Evolutionary conservation across 768 basidiomycete genomes (phyloP), one percentile per base, ranked within the genome.

Genomic region (Rhizopogon sp.): DNA sequence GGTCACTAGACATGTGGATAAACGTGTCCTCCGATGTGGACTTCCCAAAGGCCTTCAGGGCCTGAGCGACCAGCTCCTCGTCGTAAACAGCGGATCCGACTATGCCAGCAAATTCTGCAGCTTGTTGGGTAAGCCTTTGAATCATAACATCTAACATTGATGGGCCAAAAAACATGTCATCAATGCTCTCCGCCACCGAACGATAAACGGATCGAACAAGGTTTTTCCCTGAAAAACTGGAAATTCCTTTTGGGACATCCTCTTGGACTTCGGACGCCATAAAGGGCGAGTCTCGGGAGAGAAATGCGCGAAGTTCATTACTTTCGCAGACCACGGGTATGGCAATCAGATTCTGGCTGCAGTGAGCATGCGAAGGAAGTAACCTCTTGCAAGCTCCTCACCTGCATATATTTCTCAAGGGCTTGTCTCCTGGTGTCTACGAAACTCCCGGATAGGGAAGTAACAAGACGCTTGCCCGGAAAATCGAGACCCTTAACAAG

Each of bases 141-240:
- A 96, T 91, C 80, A 96, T 90, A 43, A 95, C 88, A 66, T 98
- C 94, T 43, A 98, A 72, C 92, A 97, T 94, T 1, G 93, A 94
- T 2, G 90, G 95, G 3, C 92, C 94, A 60, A 96, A 93, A 71
- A 96, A 87, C 81, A 97, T 92, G 69, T 98, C 97, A 68, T 99
- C 97, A 63, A 98, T 87, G 67, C 93, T 94, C 59, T 92, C 90
- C 5, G 96, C 83, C 44, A 99, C 90, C 25, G 93, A 91, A 31
- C 88, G 85, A 66, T 96, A 98, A 55, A 99, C 81, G 22, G 85
- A 88, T 53, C 87, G 86, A 52, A 98, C 90, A 39, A 97, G 77
- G 54, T 84, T 85, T 13, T 83, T 83, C 6, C 87, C 86, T 17
- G 86, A 83, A 62, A 87, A 85, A 0, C 76, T 65, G 13, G 73